These are phyloP conservation scores for Ophiostoma triangulosporum DNA, from an alignment of 2,329 filamentous ascomycete species.

Conservation along the genomic window DNA sequence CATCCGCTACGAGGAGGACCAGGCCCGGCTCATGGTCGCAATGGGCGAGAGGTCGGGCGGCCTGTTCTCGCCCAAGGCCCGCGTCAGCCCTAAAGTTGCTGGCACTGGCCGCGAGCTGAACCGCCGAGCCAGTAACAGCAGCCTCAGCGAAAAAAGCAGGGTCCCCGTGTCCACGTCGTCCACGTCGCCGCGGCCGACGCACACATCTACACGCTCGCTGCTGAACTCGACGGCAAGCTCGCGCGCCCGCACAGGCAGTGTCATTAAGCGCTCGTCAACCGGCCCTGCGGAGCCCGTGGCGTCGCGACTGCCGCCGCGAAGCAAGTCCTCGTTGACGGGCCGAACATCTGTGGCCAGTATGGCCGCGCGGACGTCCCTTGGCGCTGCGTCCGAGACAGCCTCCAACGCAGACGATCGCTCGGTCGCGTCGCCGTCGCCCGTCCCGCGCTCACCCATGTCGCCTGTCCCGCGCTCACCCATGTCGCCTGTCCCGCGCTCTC, in stretches of 20 bases:
- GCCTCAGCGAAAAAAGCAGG: conserved; percentile 17
- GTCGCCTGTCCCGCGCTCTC: neutral
- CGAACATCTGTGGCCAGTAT: neutral
- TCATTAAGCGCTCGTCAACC: conserved; percentile 3
- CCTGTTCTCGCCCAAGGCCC: conserved; percentile 23
- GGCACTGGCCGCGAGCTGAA: conserved; percentile 22
- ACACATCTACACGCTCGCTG: neutral
- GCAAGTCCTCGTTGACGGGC: neutral
- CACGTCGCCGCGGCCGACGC: neutral
- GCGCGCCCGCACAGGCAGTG: neutral
- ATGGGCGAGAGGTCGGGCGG: conserved; percentile 18
- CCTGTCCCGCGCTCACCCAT: neutral
- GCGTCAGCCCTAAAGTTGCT: conserved; percentile 23
- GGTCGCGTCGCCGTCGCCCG: neutral
- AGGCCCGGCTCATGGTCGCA: conserved; percentile 15
- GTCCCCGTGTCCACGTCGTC: neutral
- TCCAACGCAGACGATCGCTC: neutral
- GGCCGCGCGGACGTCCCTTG: neutral
- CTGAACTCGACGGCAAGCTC: neutral
- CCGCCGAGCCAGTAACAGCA: conserved; percentile 24
- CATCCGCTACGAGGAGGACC: conserved; percentile 18
- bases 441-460: neutral
- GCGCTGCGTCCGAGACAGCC: neutral
- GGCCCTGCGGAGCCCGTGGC: neutral
- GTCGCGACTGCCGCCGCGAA: neutral